Evolutionary conservation across 2,329 filamentous ascomycete genomes (phyloP).

Genomic region (Waltergamsia citrina): DNA sequence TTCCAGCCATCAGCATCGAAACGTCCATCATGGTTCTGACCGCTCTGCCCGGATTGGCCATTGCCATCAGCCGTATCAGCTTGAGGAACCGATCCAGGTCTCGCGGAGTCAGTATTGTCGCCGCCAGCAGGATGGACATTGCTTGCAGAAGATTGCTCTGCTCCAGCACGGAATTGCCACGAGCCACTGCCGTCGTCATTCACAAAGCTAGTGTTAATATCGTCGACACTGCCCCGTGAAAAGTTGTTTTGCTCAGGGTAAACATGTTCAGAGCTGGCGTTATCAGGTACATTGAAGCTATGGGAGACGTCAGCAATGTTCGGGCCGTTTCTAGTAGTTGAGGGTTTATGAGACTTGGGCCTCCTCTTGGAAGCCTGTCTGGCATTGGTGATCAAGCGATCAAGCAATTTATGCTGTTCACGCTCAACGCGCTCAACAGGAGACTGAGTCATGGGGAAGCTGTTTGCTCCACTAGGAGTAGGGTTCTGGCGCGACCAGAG

Average conservation of each 20-base stretch:
- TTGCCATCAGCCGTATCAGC: not conserved
- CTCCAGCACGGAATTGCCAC: conserved; percentile 45
- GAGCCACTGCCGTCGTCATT: conserved; percentile 32
- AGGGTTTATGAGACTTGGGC: conserved; percentile 4
- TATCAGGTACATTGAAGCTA: conserved; percentile 43
- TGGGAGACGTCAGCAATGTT: conserved; percentile 21
- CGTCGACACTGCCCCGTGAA: conserved; percentile 42
- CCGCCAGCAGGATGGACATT: conserved; percentile 12
- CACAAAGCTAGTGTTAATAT: conserved; percentile 53
- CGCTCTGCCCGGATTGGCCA: not conserved
- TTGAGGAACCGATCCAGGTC: too few relatives aligned
- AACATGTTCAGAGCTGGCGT: conserved; percentile 27
- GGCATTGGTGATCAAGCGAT: conserved; percentile 23
- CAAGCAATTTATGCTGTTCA: conserved; percentile 26
- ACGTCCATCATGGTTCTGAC: conserved; percentile 9
- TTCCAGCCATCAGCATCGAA: conserved; percentile 47
- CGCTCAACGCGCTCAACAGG: conserved; percentile 32
- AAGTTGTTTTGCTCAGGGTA: conserved; percentile 30
- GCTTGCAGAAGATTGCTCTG: conserved; percentile 8
- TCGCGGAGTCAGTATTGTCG: not conserved
- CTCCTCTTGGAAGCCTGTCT: conserved; percentile 8
- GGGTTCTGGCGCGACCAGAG: not conserved
- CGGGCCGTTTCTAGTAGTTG: not conserved
- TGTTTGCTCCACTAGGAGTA: conserved; percentile 20
- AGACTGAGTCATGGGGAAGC: conserved; percentile 14